Percentiles rank a stretch among this genome's conserved stretches.
These are phyloP conservation scores for Prunella vulgaris DNA, from an alignment of 257 asterid genomes.

Conservation along the genomic window DNA sequence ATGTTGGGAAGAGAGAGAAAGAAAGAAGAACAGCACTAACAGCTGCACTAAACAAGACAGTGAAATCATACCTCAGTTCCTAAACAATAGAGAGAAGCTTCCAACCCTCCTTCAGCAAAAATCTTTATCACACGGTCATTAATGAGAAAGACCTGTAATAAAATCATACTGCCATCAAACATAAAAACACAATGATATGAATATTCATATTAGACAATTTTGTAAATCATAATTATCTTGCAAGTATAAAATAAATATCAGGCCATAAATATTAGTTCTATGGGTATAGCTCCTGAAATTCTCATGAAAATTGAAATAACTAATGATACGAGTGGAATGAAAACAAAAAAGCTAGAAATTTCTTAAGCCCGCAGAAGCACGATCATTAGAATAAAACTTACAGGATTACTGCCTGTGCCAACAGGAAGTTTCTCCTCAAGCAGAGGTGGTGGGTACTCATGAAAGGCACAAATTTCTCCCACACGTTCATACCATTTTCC, in stretches of 20 bases:
- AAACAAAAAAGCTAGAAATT: constrained; percentile 4
- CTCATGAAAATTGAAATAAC: background rate
- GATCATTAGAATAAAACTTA: constrained; percentile 38
- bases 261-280: background rate
- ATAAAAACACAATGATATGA: background rate
- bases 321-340: constrained; percentile 10
- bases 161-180: background rate
- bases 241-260: background rate
- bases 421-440: constrained; percentile 92
- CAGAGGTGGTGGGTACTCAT: constrained; percentile 57
- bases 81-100: constrained; percentile 75
- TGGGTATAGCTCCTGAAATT: constrained; percentile 14
- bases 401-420: constrained; percentile 99
- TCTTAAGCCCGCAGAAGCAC: background rate
- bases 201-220: background rate
- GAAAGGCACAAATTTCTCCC: constrained; percentile 64
- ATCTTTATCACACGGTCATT: constrained; percentile 73
- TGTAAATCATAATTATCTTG: background rate
- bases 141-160: constrained; percentile 66
- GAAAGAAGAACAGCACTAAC: background rate
- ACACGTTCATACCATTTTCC: constrained; percentile 68
- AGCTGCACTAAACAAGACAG: constrained; percentile 11
- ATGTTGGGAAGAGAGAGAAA: constrained; percentile 6
- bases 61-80: constrained; percentile 79
- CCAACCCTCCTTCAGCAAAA: constrained; percentile 82